phyloP scores from a whole-genome alignment of 2,329 filamentous ascomycete species.

The Torrubiella hemipterigena region DNA sequence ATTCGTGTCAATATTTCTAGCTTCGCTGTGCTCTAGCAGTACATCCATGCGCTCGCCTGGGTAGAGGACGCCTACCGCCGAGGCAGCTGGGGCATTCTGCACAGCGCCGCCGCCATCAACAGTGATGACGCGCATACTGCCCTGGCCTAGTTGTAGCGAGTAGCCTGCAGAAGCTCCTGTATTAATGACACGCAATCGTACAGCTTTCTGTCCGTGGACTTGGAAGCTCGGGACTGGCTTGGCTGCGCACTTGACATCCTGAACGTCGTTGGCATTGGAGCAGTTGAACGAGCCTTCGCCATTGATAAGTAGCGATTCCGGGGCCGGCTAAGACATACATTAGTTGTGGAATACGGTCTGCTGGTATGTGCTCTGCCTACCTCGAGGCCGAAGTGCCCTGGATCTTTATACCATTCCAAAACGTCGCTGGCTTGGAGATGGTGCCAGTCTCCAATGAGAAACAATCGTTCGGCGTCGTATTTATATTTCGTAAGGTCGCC shows the following conservation, averaged over 20 bases:
- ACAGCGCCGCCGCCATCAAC: slow-evolving; percentile 10
- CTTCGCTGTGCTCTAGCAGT: slow-evolving; percentile 1
- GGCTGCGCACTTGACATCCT: slow-evolving; percentile 6
- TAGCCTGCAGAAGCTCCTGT: slow-evolving; percentile 8
- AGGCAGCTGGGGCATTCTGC: slow-evolving; percentile 4
- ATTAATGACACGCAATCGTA: slow-evolving; percentile 6
- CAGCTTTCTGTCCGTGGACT: slow-evolving; percentile 3
- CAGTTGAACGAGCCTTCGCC: slow-evolving; percentile 8
- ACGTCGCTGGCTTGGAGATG: slow-evolving; percentile 5
- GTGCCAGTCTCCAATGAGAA: slow-evolving; percentile 9
- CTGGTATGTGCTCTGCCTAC: slow-evolving; percentile 7
- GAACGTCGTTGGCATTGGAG: slow-evolving; percentile 10
- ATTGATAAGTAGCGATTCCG: slow-evolving; percentile 8
- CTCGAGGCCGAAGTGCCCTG: slow-evolving; percentile 4
- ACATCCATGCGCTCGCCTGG: slow-evolving; percentile 12
- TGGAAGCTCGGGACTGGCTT: slow-evolving; percentile 1
- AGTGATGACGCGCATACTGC: slow-evolving; percentile 8
- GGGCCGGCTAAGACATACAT: too few species aligned
- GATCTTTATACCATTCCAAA: slow-evolving; percentile 6
- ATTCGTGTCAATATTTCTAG: background rate
- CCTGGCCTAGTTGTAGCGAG: slow-evolving; percentile 7
- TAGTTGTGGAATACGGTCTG: too few species aligned
- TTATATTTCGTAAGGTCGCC: slow-evolving; percentile 3
- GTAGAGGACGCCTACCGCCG: slow-evolving; percentile 10
- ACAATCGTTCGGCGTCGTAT: slow-evolving; percentile 5